Conservation (phyloP, 805 yeast genomes). For the Blastobotrys muscicola region DNA sequence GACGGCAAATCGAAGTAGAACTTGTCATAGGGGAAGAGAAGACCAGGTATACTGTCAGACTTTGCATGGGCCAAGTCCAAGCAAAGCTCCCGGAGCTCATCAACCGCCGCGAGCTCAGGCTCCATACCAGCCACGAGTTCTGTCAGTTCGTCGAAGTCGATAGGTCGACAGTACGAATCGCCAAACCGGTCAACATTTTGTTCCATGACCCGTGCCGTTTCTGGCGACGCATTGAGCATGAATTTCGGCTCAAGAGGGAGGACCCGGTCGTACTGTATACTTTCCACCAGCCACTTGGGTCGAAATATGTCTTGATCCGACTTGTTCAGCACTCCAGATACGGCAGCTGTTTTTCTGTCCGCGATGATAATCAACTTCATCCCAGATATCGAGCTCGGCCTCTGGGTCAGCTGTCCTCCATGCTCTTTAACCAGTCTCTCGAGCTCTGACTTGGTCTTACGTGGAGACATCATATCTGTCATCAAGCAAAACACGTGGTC, state of each 20-base stretch:
- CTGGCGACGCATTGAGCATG: constrained; percentile 11
- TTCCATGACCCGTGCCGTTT: constrained; percentile 20
- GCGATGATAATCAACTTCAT: constrained; percentile 12
- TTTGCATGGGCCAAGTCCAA: constrained; percentile 5
- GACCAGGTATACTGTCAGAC: not conserved
- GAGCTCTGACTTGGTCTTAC: constrained; percentile 15
- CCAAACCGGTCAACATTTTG: constrained; percentile 49
- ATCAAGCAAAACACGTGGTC: constrained; percentile 18
- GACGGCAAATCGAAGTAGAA: constrained; percentile 25
- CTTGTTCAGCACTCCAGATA: constrained; percentile 1
- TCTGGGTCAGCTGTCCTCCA: constrained; percentile 24
- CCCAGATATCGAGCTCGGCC: constrained; percentile 4
- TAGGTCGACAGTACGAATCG: constrained; percentile 43
- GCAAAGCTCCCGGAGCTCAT: too few species aligned
- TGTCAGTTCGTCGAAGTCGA: constrained; percentile 20
- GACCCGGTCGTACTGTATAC: constrained; percentile 35
- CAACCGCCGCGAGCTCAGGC: not conserved
- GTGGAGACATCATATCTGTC: constrained; percentile 19
- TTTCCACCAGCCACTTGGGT: constrained; percentile 68
- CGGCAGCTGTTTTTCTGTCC: constrained; percentile 16
- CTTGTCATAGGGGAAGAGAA: constrained; percentile 16
- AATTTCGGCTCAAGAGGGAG: constrained; percentile 48
- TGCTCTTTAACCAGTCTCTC: constrained; percentile 17
- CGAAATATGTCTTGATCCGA: constrained; percentile 43
- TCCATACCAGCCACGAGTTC: constrained; percentile 13